Evolutionary conservation across 129 eudicot species (phyloP), one percentile per base, ranked within the genome.

Genomic region (Chrysanthemum makinoi): DNA sequence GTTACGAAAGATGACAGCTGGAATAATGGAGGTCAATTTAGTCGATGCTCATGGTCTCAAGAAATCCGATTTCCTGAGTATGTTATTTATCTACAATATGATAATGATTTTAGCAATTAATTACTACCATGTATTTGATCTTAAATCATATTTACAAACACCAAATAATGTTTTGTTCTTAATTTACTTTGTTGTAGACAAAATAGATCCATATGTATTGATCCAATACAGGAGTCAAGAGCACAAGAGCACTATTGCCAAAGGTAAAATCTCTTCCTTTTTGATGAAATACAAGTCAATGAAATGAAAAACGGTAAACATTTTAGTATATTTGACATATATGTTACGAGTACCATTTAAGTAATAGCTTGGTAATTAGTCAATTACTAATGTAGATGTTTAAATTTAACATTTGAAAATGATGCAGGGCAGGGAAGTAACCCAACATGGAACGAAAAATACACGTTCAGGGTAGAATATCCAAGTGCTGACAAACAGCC

Each of bases 141-240:
- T 20, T 20, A 20, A 20, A 20, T 20, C 22, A 5, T 33, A 33
- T 33, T 33, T 33, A 33, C 15, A 10, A 58, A 6, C 52, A 76
- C 48, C 49, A 60, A 6, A 19, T 77, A 69, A 68, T 33, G 33
- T 12, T 50, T 50, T 18, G 20, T 8, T 20, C 30, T 51, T 43
- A 14, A 20, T 60, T 69, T 14, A 16, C 61, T 59, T 3, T 78
- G 71, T 22, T 59, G 83, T 16, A 51, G 91, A 85, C 60, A 84
- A 83, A 9, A 81, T 83, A 17, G 96, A 86, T 68, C 87, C 96
- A 65, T 86, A 88, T 77, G 96, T 88, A 26, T 50, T 88, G 82
- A 53, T 88, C 61, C 85, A 83, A 26, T 88, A 83, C 83, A 83
- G 63, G 62, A 78, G 73, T 35, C 89, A 88, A 54, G 87, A 86